Conservation (phyloP, 768 basidiomycete genomes). For the Lentinula lateritia region DNA sequence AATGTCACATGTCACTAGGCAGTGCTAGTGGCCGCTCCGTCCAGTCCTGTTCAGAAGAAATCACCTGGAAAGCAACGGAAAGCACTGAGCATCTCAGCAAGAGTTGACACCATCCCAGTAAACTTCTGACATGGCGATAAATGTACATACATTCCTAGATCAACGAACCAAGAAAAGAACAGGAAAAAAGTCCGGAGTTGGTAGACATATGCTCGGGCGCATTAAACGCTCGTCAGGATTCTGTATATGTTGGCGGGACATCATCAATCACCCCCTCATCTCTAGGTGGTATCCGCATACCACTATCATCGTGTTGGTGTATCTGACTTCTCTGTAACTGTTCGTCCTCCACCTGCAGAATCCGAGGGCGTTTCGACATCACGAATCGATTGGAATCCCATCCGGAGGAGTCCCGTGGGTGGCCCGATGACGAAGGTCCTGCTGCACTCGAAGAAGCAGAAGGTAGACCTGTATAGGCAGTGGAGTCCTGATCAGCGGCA, state of each 20-base stretch:
- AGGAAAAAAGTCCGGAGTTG: not conserved
- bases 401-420: not conserved
- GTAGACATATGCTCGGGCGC: no score
- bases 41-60: no score
- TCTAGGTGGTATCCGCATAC: not conserved
- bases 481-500: not conserved
- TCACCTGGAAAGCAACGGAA: not conserved
- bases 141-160: not conserved
- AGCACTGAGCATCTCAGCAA: not conserved
- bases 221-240: not conserved
- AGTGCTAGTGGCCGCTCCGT: no score
- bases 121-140: not conserved
- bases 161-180: not conserved
- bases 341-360: not conserved
- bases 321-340: not conserved
- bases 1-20: no score
- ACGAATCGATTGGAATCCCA: not conserved
- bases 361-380: not conserved
- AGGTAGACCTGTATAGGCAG: not conserved
- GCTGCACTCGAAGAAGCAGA: not conserved
- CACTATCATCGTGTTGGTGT: not conserved
- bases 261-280: not conserved
- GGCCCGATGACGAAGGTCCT: not conserved
- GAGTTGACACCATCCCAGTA: not conserved
- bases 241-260: slow-evolving; percentile 1